Conservation (phyloP, 371 early-diverging fungal genomes). For the Rhizopus delemar region DNA sequence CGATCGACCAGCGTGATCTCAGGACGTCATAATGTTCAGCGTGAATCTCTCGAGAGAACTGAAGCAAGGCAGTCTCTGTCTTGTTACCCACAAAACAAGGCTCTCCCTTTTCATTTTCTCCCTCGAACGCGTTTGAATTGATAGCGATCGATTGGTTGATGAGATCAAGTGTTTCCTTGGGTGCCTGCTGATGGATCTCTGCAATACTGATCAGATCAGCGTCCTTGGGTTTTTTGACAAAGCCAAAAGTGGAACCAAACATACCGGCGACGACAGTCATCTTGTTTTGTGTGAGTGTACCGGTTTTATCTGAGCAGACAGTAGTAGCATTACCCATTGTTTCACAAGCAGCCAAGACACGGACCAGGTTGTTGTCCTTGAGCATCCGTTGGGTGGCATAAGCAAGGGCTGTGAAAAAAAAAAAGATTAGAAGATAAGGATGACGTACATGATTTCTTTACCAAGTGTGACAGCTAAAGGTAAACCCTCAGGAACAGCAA, state of each 20-base stretch:
- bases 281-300: constrained; percentile 79
- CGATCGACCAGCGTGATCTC: constrained; percentile 52
- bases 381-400: constrained; percentile 71
- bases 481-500: constrained; percentile 71
- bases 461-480: constrained; percentile 66
- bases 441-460: not conserved
- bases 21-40: constrained; percentile 46
- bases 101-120: constrained; percentile 32
- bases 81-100: constrained; percentile 62
- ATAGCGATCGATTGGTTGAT: constrained; percentile 63
- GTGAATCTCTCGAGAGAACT: constrained; percentile 51
- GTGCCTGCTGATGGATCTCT: constrained; percentile 22
- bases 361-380: constrained; percentile 81
- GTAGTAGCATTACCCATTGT: constrained; percentile 88
- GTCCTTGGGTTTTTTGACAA: constrained; percentile 29
- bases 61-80: constrained; percentile 81
- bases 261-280: constrained; percentile 77
- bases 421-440: not conserved
- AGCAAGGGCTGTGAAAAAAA: constrained; percentile 55
- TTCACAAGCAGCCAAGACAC: constrained; percentile 81
- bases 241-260: constrained; percentile 30
- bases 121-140: constrained; percentile 38
- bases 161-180: constrained; percentile 30
- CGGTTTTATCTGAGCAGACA: constrained; percentile 84
- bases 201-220: constrained; percentile 21